Conservation (phyloP, 495 filamentous ascomycete genomes). For the Podospora conica region DNA sequence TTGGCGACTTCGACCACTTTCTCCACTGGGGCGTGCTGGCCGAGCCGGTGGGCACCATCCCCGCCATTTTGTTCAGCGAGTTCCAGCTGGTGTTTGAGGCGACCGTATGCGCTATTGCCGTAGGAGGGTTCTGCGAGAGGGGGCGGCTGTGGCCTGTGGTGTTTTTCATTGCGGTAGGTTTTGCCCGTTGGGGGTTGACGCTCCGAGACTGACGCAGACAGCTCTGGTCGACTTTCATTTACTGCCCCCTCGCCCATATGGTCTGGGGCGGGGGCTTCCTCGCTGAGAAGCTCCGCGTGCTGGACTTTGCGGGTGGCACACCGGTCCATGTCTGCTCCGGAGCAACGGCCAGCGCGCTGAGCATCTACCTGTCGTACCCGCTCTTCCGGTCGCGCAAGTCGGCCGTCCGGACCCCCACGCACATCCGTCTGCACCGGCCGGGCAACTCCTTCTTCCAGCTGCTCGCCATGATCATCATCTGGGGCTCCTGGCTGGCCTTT, state of each 20-base stretch:
- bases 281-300: constrained; percentile 20
- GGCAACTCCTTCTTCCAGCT: constrained; percentile 29
- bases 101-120: constrained; percentile 26
- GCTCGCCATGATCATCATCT: constrained; percentile 75
- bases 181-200: background rate
- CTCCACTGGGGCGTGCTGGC: constrained; percentile 20
- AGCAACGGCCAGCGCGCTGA: constrained; percentile 69
- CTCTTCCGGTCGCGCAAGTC: constrained; percentile 26
- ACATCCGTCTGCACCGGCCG: constrained; percentile 63
- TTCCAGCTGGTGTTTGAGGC: constrained; percentile 27
- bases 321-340: constrained; percentile 84
- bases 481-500: constrained; percentile 96
- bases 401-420: constrained; percentile 73
- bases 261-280: constrained; percentile 26
- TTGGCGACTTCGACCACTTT: constrained; percentile 19
- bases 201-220: background rate
- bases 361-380: constrained; percentile 56
- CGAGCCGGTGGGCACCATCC: constrained; percentile 25
- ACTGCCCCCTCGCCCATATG: constrained; percentile 26
- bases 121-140: constrained; percentile 27
- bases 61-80: constrained; percentile 25
- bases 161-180: constrained; percentile 20
- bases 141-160: constrained; percentile 18
- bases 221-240: constrained; percentile 25
- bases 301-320: constrained; percentile 45